Percentiles rank a stretch among this genome's conserved stretches.
Evolutionary conservation across 257 asterid genomes (phyloP).

Genomic region (Dorcoceras hygrometricum): DNA sequence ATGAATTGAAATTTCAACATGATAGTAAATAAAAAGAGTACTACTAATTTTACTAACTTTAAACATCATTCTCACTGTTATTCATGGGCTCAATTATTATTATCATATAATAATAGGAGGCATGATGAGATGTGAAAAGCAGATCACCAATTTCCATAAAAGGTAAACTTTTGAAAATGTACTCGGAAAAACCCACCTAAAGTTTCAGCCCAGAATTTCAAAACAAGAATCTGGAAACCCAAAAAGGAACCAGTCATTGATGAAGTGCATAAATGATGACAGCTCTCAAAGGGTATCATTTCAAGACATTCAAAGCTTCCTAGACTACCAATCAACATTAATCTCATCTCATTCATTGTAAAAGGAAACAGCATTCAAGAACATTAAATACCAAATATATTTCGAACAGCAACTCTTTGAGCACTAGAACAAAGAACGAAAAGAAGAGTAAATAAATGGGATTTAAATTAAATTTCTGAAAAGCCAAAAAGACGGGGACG

Average conservation of each 20-base stretch:
- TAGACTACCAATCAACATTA: neutral
- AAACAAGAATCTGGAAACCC: neutral
- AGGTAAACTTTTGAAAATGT: neutral
- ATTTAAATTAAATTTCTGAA: neutral
- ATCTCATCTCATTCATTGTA: neutral
- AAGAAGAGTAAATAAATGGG: too few species aligned
- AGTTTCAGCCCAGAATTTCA: neutral
- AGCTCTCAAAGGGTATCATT: neutral
- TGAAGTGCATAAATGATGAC: neutral
- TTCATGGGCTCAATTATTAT: neutral
- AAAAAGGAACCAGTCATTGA: neutral
- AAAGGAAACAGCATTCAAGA: neutral
- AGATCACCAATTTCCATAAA: neutral
- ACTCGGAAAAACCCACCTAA: neutral
- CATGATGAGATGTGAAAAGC: slow-evolving; percentile 1
- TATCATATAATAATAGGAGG: too few species aligned
- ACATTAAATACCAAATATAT: neutral
- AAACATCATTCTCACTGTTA: neutral
- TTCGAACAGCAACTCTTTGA: neutral
- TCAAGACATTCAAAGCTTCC: neutral
- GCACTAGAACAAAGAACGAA: neutral
- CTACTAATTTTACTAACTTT: neutral
- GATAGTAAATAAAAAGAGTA: neutral
- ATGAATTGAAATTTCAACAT: neutral
- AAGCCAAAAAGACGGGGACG: neutral